phyloP scores from a whole-genome alignment of 305 asterid genomes.

The Solanum aculeatissimum region DNA sequence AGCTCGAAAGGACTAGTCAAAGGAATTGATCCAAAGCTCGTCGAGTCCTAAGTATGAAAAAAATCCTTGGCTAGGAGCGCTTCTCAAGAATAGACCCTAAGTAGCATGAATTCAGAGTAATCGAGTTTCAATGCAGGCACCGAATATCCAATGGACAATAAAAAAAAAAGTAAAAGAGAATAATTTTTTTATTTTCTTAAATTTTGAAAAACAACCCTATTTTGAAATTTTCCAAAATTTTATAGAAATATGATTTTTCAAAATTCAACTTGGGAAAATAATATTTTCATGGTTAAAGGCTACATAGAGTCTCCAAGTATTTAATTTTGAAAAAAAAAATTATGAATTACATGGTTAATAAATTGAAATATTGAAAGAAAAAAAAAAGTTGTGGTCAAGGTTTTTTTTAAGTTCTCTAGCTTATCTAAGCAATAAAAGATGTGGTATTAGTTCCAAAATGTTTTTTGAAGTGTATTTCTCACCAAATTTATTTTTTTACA shows the following conservation, averaged over 20 bases:
- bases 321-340: background rate
- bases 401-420: background rate
- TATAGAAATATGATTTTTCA: background rate
- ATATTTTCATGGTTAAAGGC: background rate
- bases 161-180: background rate
- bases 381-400: background rate
- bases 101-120: too few species aligned
- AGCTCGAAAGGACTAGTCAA: too few species aligned
- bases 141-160: too few species aligned
- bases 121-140: too few species aligned
- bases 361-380: background rate
- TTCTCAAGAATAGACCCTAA: too few species aligned
- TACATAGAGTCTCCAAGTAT: background rate
- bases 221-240: background rate
- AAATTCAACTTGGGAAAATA: background rate
- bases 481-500: background rate
- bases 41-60: too few species aligned
- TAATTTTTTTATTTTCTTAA: background rate
- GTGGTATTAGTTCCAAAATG: background rate
- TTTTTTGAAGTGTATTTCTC: background rate
- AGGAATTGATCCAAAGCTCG: too few species aligned
- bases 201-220: background rate
- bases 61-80: too few species aligned
- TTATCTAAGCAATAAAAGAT: background rate
- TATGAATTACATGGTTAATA: background rate